Base-by-base conservation (phyloP, 2,329 filamentous ascomycete genomes). In the Chaetomium sp. region DNA sequence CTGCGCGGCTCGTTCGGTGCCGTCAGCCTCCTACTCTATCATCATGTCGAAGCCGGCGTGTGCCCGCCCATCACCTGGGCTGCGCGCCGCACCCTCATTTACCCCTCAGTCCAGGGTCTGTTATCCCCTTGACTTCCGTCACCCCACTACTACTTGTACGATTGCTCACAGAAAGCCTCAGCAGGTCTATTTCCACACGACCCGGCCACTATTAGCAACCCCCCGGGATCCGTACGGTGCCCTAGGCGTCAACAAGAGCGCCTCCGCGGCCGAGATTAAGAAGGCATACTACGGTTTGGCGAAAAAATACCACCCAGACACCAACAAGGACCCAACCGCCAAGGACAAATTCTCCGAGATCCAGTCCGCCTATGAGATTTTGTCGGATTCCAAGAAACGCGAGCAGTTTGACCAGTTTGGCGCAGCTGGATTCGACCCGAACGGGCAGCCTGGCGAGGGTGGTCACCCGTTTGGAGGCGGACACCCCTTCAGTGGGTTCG, bases 281-380 rank as follows among this genome's bases (percentile, higher is more conserved):
- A 97, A 96, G 72, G 91, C 94, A 3, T 99, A 99, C 76, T 99
- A 99, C 70, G 89, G 91, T 50, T 78, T 97, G 57, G 94, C 94
- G 19, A 99, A 99, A 74, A 99, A 97, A 69, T 99, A 84, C 70
- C 94, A 99, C 67, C 94, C 94, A 7, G 94, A 99, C 70, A 97
- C 94, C 38, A 99, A 97, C 78, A 97, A 97, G 71, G 94, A 97
- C 64, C 72, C 89, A 2, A 80, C 77, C n/a, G 91, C 94, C 38
- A 97, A 97, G 70, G 94, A 97, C 66, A 92, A 88, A 66, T 99
- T 99, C 67, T 82, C 86, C 61, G 92, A 96, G 64, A 89, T 95
- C 53, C 94, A 99, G 71, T 83, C 88, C 36, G 90, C 94, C 32
- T 99, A 99, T 73, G 94, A 99, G 71, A 79, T 96, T 43, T 78